Evolutionary conservation across 1,284 basidiomycete genomes (phyloP).

Genomic region (Heterobasidion parviporum): DNA sequence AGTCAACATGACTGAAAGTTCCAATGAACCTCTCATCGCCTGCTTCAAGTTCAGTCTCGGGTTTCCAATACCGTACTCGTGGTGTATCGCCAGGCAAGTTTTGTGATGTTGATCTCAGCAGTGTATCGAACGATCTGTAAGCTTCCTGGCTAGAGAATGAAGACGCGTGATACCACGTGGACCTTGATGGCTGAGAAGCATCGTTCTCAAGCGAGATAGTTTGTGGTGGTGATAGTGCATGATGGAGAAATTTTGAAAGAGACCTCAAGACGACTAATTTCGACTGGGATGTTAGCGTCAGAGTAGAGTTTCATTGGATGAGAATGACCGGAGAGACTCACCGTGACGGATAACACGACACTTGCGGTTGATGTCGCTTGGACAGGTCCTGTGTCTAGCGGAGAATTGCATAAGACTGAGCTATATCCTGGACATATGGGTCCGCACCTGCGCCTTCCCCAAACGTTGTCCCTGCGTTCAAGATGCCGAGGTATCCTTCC

Average conservation of each 20-base stretch:
- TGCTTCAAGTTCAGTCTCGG: conserved; percentile 14
- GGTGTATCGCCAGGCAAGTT: conserved; percentile 2
- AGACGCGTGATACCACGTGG: conserved; percentile 45
- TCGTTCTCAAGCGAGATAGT: conserved; percentile 2
- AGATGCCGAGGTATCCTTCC: conserved; percentile 68
- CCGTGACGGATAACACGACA: conserved; percentile 55
- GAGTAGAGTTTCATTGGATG: conserved; percentile 1
- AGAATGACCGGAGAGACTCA: conserved; percentile 24
- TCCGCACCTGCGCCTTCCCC: conserved; percentile 44
- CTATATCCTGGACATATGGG: background rate
- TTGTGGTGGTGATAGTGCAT: conserved; percentile 24
- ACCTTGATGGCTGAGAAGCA: conserved; percentile 12
- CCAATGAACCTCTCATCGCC: conserved; percentile 18
- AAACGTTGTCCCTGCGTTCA: conserved; percentile 58
- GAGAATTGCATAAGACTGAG: background rate
- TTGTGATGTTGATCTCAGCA: conserved; percentile 18
- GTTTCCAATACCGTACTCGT: conserved; percentile 8
- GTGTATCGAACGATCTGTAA: conserved; percentile 38
- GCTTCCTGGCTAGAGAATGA: conserved; percentile 40
- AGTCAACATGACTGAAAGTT: conserved; percentile 12
- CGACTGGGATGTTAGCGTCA: conserved; percentile 34
- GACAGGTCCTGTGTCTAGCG: conserved; percentile 26
- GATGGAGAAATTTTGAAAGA: conserved; percentile 47
- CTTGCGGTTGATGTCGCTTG: conserved; percentile 55
- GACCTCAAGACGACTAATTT: conserved; percentile 54